Evolutionary conservation across 257 asterid species (phyloP).

Genomic region (Nicotiana attenuata): DNA sequence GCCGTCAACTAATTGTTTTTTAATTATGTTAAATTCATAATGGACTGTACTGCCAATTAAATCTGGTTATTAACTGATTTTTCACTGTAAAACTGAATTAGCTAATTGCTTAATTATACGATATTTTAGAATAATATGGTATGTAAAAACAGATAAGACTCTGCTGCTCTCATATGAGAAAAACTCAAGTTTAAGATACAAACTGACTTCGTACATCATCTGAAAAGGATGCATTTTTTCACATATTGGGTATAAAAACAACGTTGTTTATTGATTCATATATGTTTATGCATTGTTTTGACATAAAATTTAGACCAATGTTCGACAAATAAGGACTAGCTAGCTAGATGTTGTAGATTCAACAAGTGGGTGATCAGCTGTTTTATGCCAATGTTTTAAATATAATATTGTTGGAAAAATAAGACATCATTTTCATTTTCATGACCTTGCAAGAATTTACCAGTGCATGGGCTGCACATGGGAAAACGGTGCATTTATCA

Average conservation of each 20-base stretch:
- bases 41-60: too few relatives aligned
- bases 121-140: not conserved
- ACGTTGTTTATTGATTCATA: not conserved
- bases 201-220: not conserved
- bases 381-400: not conserved
- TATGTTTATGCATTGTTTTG: not conserved
- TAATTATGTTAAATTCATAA: not conserved
- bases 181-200: not conserved
- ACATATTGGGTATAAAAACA: not conserved
- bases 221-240: not conserved
- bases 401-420: not conserved
- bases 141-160: too few relatives aligned
- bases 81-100: not conserved
- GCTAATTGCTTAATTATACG: not conserved
- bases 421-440: slow-evolving; percentile 5
- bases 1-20: not conserved
- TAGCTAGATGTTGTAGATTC: too few relatives aligned
- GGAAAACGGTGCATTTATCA: slow-evolving; percentile 8
- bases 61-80: too few relatives aligned
- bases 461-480: slow-evolving; percentile 19
- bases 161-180: not conserved
- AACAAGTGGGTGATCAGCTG: not conserved
- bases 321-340: too few relatives aligned
- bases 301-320: too few relatives aligned
- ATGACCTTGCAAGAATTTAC: slow-evolving; percentile 10